A percentile compares a stretch with the other conserved stretches of the same genome.
Evolutionary conservation across 257 asterid genomes (phyloP).

Genomic region (Solanum ahanhuiri): DNA sequence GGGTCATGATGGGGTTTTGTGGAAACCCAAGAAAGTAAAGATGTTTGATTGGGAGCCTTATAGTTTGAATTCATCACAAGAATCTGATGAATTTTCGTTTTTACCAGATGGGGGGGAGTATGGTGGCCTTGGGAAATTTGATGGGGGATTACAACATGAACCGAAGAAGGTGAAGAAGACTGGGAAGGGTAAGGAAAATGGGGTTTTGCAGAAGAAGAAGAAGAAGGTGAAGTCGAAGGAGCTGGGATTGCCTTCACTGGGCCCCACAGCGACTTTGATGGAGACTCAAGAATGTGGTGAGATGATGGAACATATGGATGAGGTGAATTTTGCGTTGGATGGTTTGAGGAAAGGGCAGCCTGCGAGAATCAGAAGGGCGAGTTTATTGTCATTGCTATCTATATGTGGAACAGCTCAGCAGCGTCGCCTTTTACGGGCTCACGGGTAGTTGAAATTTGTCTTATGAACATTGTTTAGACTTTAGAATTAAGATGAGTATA

Average conservation of each 20-base stretch:
- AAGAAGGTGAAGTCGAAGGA: slow-evolving; percentile 34
- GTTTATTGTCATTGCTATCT: slow-evolving; percentile 53
- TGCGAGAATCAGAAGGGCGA: slow-evolving; percentile 48
- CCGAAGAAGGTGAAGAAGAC: slow-evolving; percentile 32
- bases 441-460: slow-evolving; percentile 42
- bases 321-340: slow-evolving; percentile 79
- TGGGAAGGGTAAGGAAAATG: slow-evolving; percentile 28
- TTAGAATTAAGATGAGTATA: neutral
- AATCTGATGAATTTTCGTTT: slow-evolving; percentile 33
- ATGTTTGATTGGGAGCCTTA: slow-evolving; percentile 23
- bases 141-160: neutral
- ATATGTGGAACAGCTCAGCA: slow-evolving; percentile 53
- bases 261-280: slow-evolving; percentile 60
- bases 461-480: neutral
- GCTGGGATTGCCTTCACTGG: slow-evolving; percentile 16
- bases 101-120: neutral
- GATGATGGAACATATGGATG: slow-evolving; percentile 87
- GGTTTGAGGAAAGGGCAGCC: slow-evolving; percentile 87
- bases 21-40: slow-evolving; percentile 41
- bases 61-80: slow-evolving; percentile 39
- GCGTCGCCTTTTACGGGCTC: slow-evolving; percentile 52
- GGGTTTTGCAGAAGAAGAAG: slow-evolving; percentile 35
- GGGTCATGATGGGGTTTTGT: slow-evolving; percentile 29
- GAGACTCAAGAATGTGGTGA: slow-evolving; percentile 90
- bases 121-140: slow-evolving; percentile 10